A percentile compares a stretch with the other conserved stretches of the same genome.
Evolutionary conservation across 2,329 filamentous ascomycete species (phyloP).

Genomic region (Spiromastix sp.): DNA sequence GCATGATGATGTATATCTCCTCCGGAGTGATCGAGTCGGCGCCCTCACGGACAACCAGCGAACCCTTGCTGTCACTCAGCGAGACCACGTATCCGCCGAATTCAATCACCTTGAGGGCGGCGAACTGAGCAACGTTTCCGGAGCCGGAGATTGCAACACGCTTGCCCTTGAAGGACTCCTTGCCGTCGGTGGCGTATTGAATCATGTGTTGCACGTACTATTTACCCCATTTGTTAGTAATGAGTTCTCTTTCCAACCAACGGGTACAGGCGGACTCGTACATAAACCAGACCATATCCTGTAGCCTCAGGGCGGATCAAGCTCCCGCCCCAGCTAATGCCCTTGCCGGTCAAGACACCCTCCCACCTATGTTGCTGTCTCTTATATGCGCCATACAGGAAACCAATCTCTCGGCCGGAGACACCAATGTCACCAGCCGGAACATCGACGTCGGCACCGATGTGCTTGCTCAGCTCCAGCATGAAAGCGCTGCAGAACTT

Average conservation of each 20-base stretch:
- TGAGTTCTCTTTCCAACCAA: not conserved
- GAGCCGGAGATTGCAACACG: constrained; percentile 91
- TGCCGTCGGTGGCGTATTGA: constrained; percentile 64
- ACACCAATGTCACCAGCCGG: constrained; percentile 97
- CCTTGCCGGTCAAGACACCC: constrained; percentile 94
- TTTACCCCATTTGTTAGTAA: constrained; percentile 5
- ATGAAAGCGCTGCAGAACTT: constrained; percentile 96
- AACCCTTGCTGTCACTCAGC: constrained; percentile 83
- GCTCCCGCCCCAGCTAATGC: constrained; percentile 80
- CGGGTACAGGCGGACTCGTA: constrained; percentile 28
- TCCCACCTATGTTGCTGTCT: constrained; percentile 83
- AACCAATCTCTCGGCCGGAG: constrained; percentile 83
- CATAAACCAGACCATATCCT: constrained; percentile 90
- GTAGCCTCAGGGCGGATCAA: constrained; percentile 95
- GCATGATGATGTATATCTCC: constrained; percentile 67
- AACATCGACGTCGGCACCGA: constrained; percentile 90
- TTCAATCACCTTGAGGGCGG: constrained; percentile 91
- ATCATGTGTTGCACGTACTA: constrained; percentile 92
- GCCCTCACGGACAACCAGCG: constrained; percentile 63
- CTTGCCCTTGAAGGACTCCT: constrained; percentile 81
- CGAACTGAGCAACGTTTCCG: constrained; percentile 96
- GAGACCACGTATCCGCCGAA: constrained; percentile 88
- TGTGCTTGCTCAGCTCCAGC: constrained; percentile 90
- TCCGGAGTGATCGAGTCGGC: constrained; percentile 61
- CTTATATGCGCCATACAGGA: constrained; percentile 89